A percentile compares a stretch with the other conserved stretches of the same genome.
Evolutionary conservation across 2,329 filamentous ascomycete genomes (phyloP).

Genomic region (Geosmithia morbida): DNA sequence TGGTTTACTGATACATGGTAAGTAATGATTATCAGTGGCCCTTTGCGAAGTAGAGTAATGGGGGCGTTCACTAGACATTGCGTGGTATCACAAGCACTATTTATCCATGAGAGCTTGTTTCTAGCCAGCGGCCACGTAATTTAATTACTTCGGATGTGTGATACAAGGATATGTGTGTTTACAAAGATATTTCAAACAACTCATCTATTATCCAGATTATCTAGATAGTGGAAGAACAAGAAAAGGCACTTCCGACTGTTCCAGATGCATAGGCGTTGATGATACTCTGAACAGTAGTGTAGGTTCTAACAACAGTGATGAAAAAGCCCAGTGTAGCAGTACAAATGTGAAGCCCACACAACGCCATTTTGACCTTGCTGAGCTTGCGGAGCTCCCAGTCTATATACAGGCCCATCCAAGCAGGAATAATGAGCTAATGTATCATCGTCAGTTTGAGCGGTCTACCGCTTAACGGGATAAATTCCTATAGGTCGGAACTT

Average conservation of each 20-base stretch:
- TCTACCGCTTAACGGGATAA: background rate
- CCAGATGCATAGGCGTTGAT: conserved; percentile 10
- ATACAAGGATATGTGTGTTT: too few relatives aligned
- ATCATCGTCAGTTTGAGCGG: background rate
- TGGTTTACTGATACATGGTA: too few relatives aligned
- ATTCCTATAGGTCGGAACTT: conserved; percentile 1
- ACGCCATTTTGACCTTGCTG: conserved; percentile 3
- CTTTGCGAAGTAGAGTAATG: too few relatives aligned
- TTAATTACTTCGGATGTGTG: too few relatives aligned
- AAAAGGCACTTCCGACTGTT: conserved; percentile 8
- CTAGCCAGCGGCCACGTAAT: too few relatives aligned
- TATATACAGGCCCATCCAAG: conserved; percentile 10
- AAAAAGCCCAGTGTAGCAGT: conserved; percentile 8
- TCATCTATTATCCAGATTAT: background rate
- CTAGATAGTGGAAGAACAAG: conserved; percentile 3
- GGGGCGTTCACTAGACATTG: too few relatives aligned
- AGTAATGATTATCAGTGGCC: too few relatives aligned
- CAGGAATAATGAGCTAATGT: conserved; percentile 9
- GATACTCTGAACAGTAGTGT: conserved; percentile 12
- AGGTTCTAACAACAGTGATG: conserved; percentile 10
- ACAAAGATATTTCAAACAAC: too few relatives aligned
- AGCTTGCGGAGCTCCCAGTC: conserved; percentile 2
- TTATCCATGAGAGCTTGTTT: too few relatives aligned
- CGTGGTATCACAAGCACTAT: too few relatives aligned
- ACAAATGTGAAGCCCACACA: conserved; percentile 7